A percentile compares a stretch with the other conserved stretches of the same genome.
These are phyloP conservation scores for Pseudopyrenochaeta lycopersici DNA, from an alignment of 2,329 filamentous ascomycete genomes.

Conservation along the genomic window DNA sequence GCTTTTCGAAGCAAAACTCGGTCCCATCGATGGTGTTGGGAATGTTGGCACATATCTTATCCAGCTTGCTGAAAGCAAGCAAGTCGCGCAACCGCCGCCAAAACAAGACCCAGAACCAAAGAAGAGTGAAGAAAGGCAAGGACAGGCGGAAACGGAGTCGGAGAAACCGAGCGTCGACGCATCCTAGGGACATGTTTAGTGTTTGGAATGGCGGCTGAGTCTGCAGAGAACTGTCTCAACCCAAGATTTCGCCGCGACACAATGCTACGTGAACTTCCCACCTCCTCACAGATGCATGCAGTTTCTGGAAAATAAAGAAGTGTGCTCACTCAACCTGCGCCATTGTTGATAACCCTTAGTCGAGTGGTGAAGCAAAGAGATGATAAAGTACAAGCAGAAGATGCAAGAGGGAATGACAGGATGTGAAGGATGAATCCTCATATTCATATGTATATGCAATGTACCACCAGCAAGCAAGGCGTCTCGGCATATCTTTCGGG, in stretches of 20 bases:
- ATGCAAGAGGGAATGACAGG: too few relatives aligned
- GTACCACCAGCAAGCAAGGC: conserved; percentile 16
- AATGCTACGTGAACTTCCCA: background rate
- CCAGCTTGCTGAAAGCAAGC: conserved; percentile 70
- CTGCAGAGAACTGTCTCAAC: background rate
- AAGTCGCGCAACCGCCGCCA: conserved; percentile 25
- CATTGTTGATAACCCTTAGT: background rate
- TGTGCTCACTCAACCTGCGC: too few relatives aligned
- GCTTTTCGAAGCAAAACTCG: conserved; percentile 73
- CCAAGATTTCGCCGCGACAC: background rate
- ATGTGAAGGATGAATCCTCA: background rate
- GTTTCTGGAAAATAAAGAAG: background rate
- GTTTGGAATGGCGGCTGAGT: background rate
- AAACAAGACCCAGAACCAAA: conserved; percentile 11
- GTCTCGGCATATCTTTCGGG: conserved; percentile 2
- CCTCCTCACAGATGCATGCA: background rate
- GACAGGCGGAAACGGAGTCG: background rate
- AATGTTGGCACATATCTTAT: conserved; percentile 76
- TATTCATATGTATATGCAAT: conserved; percentile 5
- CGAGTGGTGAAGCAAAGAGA: background rate
- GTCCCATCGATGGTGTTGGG: conserved; percentile 80
- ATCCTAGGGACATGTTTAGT: background rate
- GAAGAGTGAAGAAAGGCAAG: conserved; percentile 6
- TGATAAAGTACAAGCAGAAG: too few relatives aligned
- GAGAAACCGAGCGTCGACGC: conserved; percentile 2